Evolutionary conservation across 495 filamentous ascomycete genomes (phyloP), one percentile per base, ranked within the genome.

Genomic region (Annulohypoxylon nitens): DNA sequence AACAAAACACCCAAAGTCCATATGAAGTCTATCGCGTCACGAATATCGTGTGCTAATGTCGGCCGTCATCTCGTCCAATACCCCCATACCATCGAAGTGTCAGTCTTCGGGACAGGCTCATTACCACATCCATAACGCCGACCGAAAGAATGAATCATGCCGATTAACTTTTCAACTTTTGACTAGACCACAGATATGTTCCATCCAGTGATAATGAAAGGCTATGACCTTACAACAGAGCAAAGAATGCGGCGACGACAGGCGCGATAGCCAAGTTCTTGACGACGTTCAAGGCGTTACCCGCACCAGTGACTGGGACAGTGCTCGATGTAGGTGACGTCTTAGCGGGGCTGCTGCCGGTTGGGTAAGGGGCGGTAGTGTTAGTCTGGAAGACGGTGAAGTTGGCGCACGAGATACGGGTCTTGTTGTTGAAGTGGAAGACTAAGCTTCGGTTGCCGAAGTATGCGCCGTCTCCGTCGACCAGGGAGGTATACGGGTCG

Each of bases 401-500:
- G 83, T 90, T 93, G 75, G 90, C 91, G 81, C 92, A 95, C 1
- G 88, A 84, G 73, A 93, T 85, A 67, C 91, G 88, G 0, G 89
- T 93, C 79, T 86, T 90, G 83, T 93, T 93, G 65, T 82, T 81
- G 71, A 83, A 87, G 81, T 97, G 93, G 59, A 97, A 80, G 47
- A 95, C 93, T 60, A 97, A 76, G 53, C 90, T 93, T 59, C 90
- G 86, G 83, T 95, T 92, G 60, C 93, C 93, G 73, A 97, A 88
- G 85, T 91, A 97, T 58, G 92, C 83, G 36, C 83, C 85, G 25
- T 83, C 80, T 25, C 87, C 88, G 37, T 82, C 73, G 47, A 80
- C 65, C 30, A 89, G 89, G 3, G 92, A 91, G 14, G 90, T 78
- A 83, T 90, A 97, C 33, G 81, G 75, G 78, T 97, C 94, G 53